Conservation (phyloP, 2,329 filamentous ascomycete genomes). For the Beauveria australis region DNA sequence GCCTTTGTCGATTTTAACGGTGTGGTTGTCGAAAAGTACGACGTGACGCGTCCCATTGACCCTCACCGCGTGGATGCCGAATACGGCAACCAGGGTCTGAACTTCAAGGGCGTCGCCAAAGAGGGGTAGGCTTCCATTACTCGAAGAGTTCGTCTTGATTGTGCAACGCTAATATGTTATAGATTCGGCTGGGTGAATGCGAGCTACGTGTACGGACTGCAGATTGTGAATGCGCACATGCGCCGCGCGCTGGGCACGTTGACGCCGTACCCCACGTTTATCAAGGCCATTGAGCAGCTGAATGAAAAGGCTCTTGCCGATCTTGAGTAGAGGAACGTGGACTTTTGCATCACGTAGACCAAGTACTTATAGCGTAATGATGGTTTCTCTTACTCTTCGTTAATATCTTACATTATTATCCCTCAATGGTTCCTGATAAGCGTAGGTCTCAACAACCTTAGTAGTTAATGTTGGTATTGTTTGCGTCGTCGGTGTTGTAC, state of each 20-base stretch:
- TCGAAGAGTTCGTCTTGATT: background rate
- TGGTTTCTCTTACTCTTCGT: background rate
- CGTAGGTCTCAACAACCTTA: no score
- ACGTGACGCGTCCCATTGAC: slow-evolving; percentile 83
- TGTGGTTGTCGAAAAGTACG: slow-evolving; percentile 97
- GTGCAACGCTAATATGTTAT: slow-evolving; percentile 7
- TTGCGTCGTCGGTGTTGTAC: background rate
- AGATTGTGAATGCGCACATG: slow-evolving; percentile 83
- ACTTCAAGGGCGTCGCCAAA: slow-evolving; percentile 91
- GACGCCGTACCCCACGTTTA: slow-evolving; percentile 78
- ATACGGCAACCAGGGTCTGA: slow-evolving; percentile 91
- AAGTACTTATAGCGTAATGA: slow-evolving; percentile 6
- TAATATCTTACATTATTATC: background rate
- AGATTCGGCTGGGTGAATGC: slow-evolving; percentile 99
- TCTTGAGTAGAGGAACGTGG: slow-evolving; percentile 22
- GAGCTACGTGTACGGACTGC: slow-evolving; percentile 88
- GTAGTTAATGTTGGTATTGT: background rate
- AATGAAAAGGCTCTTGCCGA: slow-evolving; percentile 45
- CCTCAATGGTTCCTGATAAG: background rate
- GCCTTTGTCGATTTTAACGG: slow-evolving; percentile 98
- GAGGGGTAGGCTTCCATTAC: slow-evolving; percentile 66
- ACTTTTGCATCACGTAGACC: background rate
- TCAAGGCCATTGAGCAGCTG: slow-evolving; percentile 54
- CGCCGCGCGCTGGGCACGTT: slow-evolving; percentile 79
- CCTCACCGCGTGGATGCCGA: slow-evolving; percentile 93